Conservation (phyloP, 208 protist genomes). For the Acanthamoeba divionensis region DNA sequence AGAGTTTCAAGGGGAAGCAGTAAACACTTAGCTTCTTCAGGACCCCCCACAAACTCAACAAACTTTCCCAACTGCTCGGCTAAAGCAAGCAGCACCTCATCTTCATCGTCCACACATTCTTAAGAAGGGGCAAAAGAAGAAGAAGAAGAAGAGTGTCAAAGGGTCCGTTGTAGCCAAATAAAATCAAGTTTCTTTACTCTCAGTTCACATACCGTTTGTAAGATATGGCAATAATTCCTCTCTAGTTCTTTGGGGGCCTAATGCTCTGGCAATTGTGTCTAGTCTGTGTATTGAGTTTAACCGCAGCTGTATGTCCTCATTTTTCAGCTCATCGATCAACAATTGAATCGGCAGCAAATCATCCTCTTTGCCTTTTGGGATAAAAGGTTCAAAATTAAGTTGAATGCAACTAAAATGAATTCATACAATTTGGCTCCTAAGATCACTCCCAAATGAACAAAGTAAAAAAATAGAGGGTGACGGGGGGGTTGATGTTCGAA, state of each 20-base stretch:
- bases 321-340: slow-evolving; percentile 95
- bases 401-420: too few relatives aligned
- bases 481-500: neutral
- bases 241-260: slow-evolving; percentile 93
- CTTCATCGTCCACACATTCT: slow-evolving; percentile 95
- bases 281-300: slow-evolving; percentile 95
- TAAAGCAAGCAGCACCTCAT: slow-evolving; percentile 96
- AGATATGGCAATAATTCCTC: slow-evolving; percentile 96
- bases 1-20: slow-evolving; percentile 93
- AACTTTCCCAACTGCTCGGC: slow-evolving; percentile 96
- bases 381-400: neutral
- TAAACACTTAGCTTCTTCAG: slow-evolving; percentile 86
- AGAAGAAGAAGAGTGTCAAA: neutral
- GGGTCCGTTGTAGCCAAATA: slow-evolving; percentile 8
- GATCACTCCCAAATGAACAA: neutral
- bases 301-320: slow-evolving; percentile 92
- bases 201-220: slow-evolving; percentile 83
- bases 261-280: slow-evolving; percentile 93
- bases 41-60: slow-evolving; percentile 93
- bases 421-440: neutral
- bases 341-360: slow-evolving; percentile 93
- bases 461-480: neutral
- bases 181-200: neutral
- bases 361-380: slow-evolving; percentile 62
- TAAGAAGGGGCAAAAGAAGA: neutral